A percentile compares a stretch with the other conserved stretches of the same genome.
Evolutionary conservation across 768 basidiomycete species (phyloP).

Genomic region (Collybia nuda): DNA sequence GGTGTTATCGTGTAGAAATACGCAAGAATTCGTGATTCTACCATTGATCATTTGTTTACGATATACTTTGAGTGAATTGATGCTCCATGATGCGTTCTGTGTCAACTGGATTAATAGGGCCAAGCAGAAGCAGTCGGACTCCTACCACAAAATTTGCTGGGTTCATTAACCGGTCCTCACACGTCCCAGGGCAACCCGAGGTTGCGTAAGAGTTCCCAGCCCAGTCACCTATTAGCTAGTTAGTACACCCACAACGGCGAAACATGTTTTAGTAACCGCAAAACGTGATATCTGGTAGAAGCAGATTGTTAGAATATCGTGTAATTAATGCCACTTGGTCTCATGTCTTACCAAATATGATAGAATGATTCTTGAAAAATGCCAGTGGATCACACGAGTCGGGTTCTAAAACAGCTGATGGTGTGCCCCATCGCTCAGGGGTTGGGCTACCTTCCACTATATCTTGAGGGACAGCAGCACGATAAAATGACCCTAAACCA

Average conservation of each 20-base stretch:
- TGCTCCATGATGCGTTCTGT: conserved; percentile 80
- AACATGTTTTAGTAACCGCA: conserved; percentile 52
- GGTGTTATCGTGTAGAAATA: too few species aligned
- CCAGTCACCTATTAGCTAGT: conserved; percentile 62
- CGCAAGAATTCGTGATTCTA: conserved; percentile 22
- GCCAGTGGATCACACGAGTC: conserved; percentile 53
- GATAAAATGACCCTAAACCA: conserved; percentile 75
- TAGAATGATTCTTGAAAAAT: conserved; percentile 69
- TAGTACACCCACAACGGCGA: not conserved
- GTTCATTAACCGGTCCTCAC: conserved; percentile 58
- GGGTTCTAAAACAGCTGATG: conserved; percentile 60
- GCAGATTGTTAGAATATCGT: not conserved
- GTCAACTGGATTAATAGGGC: not conserved
- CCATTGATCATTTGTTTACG: conserved; percentile 50
- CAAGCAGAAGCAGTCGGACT: conserved; percentile 9
- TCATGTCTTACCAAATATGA: conserved; percentile 72
- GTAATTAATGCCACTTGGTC: conserved; percentile 31
- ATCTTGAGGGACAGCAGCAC: conserved; percentile 71
- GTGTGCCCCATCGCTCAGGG: conserved; percentile 67
- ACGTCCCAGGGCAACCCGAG: conserved; percentile 74
- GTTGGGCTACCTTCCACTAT: conserved; percentile 59
- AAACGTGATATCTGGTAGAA: conserved; percentile 69
- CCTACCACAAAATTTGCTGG: conserved; percentile 72
- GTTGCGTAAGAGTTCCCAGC: conserved; percentile 80
- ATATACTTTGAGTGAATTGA: conserved; percentile 79